Evolutionary conservation across 257 asterid genomes (phyloP).

Genomic region (Plantago elongata): DNA sequence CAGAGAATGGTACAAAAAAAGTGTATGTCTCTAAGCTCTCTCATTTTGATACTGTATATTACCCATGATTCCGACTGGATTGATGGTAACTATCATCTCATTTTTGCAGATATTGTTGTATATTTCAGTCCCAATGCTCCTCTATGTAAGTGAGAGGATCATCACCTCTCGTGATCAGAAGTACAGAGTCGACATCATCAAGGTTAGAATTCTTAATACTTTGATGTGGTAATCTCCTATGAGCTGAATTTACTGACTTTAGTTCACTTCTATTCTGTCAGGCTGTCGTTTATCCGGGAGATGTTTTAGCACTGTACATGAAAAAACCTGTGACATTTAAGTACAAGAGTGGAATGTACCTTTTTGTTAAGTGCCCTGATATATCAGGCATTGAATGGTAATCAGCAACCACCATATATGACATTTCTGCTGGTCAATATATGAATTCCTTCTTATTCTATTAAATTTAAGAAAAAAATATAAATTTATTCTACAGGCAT

Average conservation of each 20-base stretch:
- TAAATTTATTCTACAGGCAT: constrained; percentile 49
- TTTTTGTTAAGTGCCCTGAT: constrained; percentile 83
- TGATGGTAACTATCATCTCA: background rate
- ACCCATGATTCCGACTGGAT: background rate
- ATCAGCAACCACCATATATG: constrained; percentile 16
- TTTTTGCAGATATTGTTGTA: constrained; percentile 85
- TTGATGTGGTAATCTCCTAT: no score
- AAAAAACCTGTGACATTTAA: constrained; percentile 73
- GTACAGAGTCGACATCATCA: constrained; percentile 47
- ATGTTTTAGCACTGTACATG: constrained; percentile 81
- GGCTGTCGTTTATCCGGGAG: constrained; percentile 87
- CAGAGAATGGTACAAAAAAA: constrained; percentile 61
- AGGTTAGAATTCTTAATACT: constrained; percentile 35
- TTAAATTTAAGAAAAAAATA: background rate
- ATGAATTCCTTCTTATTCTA: no score
- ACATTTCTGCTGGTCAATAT: background rate
- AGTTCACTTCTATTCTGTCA: constrained; percentile 19
- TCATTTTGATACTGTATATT: no score
- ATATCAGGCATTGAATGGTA: constrained; percentile 73
- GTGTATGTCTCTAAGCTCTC: constrained; percentile 38
- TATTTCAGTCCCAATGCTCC: constrained; percentile 51
- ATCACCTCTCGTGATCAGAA: constrained; percentile 53
- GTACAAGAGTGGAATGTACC: constrained; percentile 95
- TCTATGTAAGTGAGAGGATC: constrained; percentile 59
- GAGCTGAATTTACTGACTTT: no score